Percentiles rank a stretch among this genome's conserved stretches.
Conservation (phyloP, 2,329 filamentous ascomycete species). For the Claviceps quebecensis region DNA sequence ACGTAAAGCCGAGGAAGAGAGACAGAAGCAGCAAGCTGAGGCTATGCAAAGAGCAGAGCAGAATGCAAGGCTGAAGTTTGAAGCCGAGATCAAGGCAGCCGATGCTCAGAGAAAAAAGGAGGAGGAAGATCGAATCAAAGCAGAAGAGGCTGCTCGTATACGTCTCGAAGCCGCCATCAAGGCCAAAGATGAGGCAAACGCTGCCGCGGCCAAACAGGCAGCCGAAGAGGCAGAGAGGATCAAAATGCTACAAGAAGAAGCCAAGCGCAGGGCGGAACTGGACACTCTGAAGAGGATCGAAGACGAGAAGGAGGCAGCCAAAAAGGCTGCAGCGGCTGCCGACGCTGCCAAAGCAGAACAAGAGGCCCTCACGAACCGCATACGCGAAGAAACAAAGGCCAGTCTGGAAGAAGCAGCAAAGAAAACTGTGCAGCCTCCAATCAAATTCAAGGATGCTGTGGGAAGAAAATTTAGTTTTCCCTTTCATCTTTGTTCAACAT, state of each 20-base stretch:
- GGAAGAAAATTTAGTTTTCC: conserved; percentile 88
- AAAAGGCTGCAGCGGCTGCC: conserved; percentile 24
- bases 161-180: conserved; percentile 28
- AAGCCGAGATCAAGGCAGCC: conserved; percentile 27
- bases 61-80: conserved; percentile 23
- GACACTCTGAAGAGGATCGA: conserved; percentile 26
- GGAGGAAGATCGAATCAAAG: conserved; percentile 24
- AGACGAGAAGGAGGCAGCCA: conserved; percentile 27
- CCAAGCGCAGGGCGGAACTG: conserved; percentile 23
- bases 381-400: conserved; percentile 40
- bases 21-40: conserved; percentile 21
- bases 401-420: conserved; percentile 33
- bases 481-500: conserved; percentile 70
- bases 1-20: conserved; percentile 31
- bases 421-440: conserved; percentile 53
- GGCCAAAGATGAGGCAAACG: conserved; percentile 27
- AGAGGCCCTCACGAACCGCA: conserved; percentile 47
- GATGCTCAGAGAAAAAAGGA: conserved; percentile 28
- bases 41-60: conserved; percentile 22
- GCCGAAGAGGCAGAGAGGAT: conserved; percentile 30
- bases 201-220: conserved; percentile 24
- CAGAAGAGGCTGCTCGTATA: conserved; percentile 32
- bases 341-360: conserved; percentile 38
- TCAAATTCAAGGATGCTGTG: conserved; percentile 84
- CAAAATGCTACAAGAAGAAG: conserved; percentile 24